Conservation (phyloP, 2,329 filamentous ascomycete genomes). For the Monosporascus sp. region DNA sequence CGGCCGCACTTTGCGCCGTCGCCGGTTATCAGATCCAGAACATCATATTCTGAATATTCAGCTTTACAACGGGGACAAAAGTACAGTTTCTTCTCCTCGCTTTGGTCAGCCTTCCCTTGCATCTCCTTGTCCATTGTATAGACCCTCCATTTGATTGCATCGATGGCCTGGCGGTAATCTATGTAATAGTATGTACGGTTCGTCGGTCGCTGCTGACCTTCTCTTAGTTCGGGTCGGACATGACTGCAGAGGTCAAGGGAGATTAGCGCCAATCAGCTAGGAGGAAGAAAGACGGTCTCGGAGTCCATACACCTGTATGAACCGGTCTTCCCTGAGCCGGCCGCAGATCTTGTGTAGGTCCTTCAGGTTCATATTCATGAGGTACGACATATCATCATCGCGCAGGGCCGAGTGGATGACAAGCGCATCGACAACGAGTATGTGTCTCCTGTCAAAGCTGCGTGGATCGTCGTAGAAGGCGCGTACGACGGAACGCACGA, state of each 20-base stretch:
- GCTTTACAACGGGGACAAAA: slow-evolving; percentile 75
- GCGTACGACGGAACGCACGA: slow-evolving; percentile 78
- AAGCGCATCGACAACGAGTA: slow-evolving; percentile 72
- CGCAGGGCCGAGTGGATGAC: slow-evolving; percentile 71
- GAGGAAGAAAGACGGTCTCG: background rate
- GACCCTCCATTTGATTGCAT: slow-evolving; percentile 92
- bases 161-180: slow-evolving; percentile 88
- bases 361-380: slow-evolving; percentile 87
- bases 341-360: slow-evolving; percentile 87
- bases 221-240: slow-evolving; percentile 70
- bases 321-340: slow-evolving; percentile 77
- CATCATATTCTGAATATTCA: slow-evolving; percentile 87
- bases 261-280: background rate
- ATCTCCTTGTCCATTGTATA: slow-evolving; percentile 85
- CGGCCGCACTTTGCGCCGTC: slow-evolving; percentile 78
- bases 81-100: slow-evolving; percentile 86
- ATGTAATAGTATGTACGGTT: slow-evolving; percentile 96
- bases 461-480: slow-evolving; percentile 68
- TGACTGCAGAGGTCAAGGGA: slow-evolving; percentile 40
- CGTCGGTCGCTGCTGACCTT: slow-evolving; percentile 75
- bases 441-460: slow-evolving; percentile 57
- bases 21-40: slow-evolving; percentile 68
- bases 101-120: slow-evolving; percentile 74
- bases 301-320: slow-evolving; percentile 67
- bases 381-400: slow-evolving; percentile 79